Percentiles rank a stretch among this genome's conserved stretches.
Evolutionary conservation across 1,139 yeast genomes (phyloP).

Genomic region (Kodamaea plutei): DNA sequence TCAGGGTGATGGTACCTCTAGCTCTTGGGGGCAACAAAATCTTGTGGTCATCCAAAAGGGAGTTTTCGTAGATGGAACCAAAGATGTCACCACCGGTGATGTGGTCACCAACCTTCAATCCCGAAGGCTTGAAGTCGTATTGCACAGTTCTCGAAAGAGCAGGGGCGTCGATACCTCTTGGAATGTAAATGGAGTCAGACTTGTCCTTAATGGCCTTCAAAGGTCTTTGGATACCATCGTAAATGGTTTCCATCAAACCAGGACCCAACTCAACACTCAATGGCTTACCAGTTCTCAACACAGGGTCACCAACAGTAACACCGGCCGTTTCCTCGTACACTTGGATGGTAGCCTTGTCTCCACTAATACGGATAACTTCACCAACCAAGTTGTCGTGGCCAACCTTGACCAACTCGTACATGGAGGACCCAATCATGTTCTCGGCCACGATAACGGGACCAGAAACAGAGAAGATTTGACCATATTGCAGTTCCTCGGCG

Average conservation of each 20-base stretch:
- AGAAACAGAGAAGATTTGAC: constrained; percentile 87
- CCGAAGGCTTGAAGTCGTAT: constrained; percentile 84
- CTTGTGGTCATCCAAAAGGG: constrained; percentile 86
- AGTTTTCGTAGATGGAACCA: constrained; percentile 91
- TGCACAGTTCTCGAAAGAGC: constrained; percentile 76
- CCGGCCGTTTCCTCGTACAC: constrained; percentile 99
- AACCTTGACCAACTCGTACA: constrained; percentile 96
- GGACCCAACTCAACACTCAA: constrained; percentile 98
- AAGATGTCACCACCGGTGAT: constrained; percentile 97
- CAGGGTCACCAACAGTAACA: constrained; percentile 98
- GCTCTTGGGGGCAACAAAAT: constrained; percentile 97
- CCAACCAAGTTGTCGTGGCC: constrained; percentile 97
- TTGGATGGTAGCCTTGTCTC: constrained; percentile 96
- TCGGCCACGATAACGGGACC: constrained; percentile 98
- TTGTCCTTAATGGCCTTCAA: constrained; percentile 82
- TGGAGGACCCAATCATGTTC: constrained; percentile 98
- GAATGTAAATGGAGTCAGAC: constrained; percentile 90
- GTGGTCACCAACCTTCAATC: constrained; percentile 88
- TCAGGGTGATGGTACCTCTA: constrained; percentile 88
- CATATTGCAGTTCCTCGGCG: constrained; percentile 72
- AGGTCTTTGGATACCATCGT: constrained; percentile 99
- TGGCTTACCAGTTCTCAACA: constrained; percentile 95
- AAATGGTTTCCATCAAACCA: constrained; percentile 97
- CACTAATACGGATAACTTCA: constrained; percentile 94
- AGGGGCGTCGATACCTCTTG: constrained; percentile 98